These are phyloP conservation scores for Venturia asperata DNA, from an alignment of 2,329 filamentous ascomycete species.

Conservation along the genomic window DNA sequence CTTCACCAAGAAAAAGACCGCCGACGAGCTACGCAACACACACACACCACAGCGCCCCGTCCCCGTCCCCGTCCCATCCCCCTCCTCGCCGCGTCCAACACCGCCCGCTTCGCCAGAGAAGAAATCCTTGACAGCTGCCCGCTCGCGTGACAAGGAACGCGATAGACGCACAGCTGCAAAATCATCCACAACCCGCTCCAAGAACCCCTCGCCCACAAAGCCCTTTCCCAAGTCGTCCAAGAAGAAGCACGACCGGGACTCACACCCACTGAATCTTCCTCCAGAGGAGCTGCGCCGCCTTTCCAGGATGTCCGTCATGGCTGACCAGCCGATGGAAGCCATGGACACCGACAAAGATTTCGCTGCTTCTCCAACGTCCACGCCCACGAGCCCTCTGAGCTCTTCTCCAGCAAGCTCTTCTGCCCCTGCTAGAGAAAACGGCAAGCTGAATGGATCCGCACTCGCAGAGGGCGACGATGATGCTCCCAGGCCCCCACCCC, in stretches of 20 bases:
- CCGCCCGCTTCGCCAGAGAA: constrained; percentile 10
- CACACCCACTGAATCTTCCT: constrained; percentile 82
- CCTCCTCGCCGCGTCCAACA: not conserved
- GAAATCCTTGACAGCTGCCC: not conserved
- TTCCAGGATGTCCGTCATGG: constrained; percentile 46
- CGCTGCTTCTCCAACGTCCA: constrained; percentile 41
- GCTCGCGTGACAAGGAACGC: constrained; percentile 14
- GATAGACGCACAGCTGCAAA: not conserved
- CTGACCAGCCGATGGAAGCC: constrained; percentile 28
- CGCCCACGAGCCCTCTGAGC: constrained; percentile 42
- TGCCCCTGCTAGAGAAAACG: constrained; percentile 27
- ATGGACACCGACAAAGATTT: constrained; percentile 71
- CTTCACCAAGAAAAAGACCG: constrained; percentile 7
- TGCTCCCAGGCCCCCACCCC: constrained; percentile 62
- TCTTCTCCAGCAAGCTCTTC: constrained; percentile 41
- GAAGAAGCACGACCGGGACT: constrained; percentile 47
- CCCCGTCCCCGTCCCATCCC: not conserved
- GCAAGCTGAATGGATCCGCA: constrained; percentile 42
- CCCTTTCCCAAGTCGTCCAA: not conserved
- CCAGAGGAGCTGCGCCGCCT: constrained; percentile 79
- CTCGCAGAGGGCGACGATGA: constrained; percentile 39
- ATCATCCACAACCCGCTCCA: constrained; percentile 1
- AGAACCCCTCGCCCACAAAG: constrained; percentile 14
- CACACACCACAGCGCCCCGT: not conserved
- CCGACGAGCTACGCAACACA: not conserved